Conservation (phyloP, 1,284 basidiomycete genomes). For the Microbotryum saponariae region DNA sequence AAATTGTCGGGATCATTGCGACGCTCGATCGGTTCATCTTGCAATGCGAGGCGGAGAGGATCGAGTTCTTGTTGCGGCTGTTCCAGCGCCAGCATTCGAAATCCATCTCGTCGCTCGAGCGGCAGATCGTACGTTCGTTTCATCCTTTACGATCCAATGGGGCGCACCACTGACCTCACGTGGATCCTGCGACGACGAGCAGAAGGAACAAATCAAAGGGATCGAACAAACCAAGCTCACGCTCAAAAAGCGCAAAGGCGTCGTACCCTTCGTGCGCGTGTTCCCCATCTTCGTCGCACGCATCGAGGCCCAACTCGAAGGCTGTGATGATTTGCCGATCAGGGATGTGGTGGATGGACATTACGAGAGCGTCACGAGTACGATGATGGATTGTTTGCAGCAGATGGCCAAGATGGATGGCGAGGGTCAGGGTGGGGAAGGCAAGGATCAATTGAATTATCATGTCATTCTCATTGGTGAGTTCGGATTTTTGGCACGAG, state of each 20-base stretch:
- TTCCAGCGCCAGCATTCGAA: constrained; percentile 75
- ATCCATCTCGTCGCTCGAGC: constrained; percentile 18
- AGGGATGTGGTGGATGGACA: constrained; percentile 68
- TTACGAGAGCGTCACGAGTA: constrained; percentile 77
- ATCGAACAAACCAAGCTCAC: constrained; percentile 85
- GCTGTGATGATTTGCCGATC: constrained; percentile 66
- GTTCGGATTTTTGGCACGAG: constrained; percentile 37
- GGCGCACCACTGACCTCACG: no score
- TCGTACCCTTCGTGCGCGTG: constrained; percentile 84
- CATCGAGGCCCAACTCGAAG: constrained; percentile 78
- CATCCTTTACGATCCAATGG: no score
- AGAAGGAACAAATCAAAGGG: constrained; percentile 69
- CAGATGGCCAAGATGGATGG: constrained; percentile 89
- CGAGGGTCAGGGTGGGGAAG: constrained; percentile 52
- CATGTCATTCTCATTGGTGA: constrained; percentile 88
- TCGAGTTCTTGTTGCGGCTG: constrained; percentile 62
- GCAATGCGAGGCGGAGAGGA: constrained; percentile 70
- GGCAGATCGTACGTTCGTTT: constrained; percentile 13
- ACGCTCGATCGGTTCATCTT: constrained; percentile 68
- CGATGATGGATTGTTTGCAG: constrained; percentile 86
- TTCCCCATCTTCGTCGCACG: constrained; percentile 80
- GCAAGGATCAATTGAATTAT: constrained; percentile 93
- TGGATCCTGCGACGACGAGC: constrained; percentile 5
- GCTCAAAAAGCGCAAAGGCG: constrained; percentile 83
- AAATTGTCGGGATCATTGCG: constrained; percentile 75